Evolutionary conservation across 2,329 filamentous ascomycete species (phyloP).

Genomic region (Fusarium sp.): DNA sequence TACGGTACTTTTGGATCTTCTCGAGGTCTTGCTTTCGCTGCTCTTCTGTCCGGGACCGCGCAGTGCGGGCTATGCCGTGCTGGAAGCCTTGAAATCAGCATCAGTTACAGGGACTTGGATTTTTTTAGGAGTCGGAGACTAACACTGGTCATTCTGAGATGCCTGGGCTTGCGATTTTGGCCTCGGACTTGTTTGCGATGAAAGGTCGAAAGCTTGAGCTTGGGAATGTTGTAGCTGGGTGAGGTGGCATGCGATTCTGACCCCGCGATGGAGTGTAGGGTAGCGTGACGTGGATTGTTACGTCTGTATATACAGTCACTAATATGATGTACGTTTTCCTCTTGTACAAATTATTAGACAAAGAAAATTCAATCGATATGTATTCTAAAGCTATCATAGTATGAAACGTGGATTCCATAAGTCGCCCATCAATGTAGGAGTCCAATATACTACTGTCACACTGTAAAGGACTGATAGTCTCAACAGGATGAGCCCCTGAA

Average conservation of each 20-base stretch:
- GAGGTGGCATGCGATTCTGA: slow-evolving; percentile 6
- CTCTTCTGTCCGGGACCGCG: slow-evolving; percentile 75
- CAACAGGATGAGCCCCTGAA: too few species aligned
- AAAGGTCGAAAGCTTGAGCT: slow-evolving; percentile 15
- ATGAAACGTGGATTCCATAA: too few species aligned
- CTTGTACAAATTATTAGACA: too few species aligned
- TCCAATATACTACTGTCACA: too few species aligned
- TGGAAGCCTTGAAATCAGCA: slow-evolving; percentile 58
- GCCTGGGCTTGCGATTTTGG: slow-evolving; percentile 8
- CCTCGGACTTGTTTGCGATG: slow-evolving; percentile 8
- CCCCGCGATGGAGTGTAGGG: slow-evolving; percentile 31
- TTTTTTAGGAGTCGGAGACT: slow-evolving; percentile 8
- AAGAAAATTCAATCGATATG: too few species aligned
- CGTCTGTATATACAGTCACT: background rate
- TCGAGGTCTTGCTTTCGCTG: slow-evolving; percentile 79
- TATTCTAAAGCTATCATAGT: too few species aligned
- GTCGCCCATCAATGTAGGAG: too few species aligned
- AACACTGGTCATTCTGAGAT: slow-evolving; percentile 47
- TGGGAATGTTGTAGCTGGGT: slow-evolving; percentile 9
- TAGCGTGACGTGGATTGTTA: slow-evolving; percentile 11
- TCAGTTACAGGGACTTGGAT: slow-evolving; percentile 40
- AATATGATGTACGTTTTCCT: too few species aligned
- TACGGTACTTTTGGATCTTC: slow-evolving; percentile 82
- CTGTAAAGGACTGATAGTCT: too few species aligned
- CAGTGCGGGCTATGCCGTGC: slow-evolving; percentile 87